Evolutionary conservation across 257 asterid species (phyloP).

Genomic region (Solanum okadae): DNA sequence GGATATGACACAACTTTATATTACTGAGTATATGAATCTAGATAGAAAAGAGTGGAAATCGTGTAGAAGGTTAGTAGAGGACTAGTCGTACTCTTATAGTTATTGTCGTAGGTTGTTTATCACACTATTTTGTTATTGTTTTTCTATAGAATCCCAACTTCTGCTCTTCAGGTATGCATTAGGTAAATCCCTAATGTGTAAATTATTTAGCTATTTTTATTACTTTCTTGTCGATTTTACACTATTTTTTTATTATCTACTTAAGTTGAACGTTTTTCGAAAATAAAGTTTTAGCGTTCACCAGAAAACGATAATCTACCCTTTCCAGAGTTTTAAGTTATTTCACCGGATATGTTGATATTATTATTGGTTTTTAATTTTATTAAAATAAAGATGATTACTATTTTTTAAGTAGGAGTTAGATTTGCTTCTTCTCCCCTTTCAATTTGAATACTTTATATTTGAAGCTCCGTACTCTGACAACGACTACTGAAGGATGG

Average conservation of each 20-base stretch:
- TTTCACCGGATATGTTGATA: background rate
- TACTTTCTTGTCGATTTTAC: too few relatives aligned
- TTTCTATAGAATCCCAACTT: background rate
- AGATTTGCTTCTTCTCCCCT: conserved; percentile 7
- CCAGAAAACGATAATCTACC: background rate
- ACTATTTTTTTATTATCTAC: background rate
- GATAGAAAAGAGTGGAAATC: background rate
- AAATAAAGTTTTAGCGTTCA: too few relatives aligned
- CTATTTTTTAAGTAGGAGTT: too few relatives aligned
- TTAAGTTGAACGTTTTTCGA: background rate
- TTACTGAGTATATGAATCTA: background rate
- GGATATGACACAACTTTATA: background rate
- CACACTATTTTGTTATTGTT: background rate
- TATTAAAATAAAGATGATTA: too few relatives aligned
- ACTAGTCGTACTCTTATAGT: background rate
- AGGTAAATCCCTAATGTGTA: background rate
- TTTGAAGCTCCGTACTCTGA: conserved; percentile 82
- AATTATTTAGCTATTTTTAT: background rate
- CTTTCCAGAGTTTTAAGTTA: background rate
- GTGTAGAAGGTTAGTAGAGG: background rate
- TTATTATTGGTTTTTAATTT: too few relatives aligned
- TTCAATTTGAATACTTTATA: conserved; percentile 9
- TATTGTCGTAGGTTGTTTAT: background rate
- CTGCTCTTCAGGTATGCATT: background rate
- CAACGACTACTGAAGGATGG: conserved; percentile 93